phyloP scores from a whole-genome alignment of 495 filamentous ascomycete genomes.

The Tuber microsphaerosporum region DNA sequence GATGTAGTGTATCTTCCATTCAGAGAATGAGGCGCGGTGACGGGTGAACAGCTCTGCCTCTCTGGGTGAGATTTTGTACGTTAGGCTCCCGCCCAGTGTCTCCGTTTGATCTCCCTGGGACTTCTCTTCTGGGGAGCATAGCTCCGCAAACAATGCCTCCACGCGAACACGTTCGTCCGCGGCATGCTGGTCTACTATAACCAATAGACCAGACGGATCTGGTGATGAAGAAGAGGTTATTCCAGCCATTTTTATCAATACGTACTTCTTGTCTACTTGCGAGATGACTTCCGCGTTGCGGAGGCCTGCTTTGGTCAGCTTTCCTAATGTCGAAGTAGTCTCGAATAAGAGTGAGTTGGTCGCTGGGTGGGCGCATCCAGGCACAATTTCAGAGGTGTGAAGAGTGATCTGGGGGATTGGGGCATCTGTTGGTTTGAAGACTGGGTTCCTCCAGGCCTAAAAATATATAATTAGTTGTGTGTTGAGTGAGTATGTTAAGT shows the following conservation, averaged over 20 bases:
- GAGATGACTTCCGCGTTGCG: constrained; percentile 58
- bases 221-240: constrained; percentile 4
- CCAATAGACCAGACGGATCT: constrained; percentile 46
- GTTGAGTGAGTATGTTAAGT: not conserved
- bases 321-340: constrained; percentile 44
- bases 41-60: constrained; percentile 39
- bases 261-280: constrained; percentile 87
- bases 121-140: constrained; percentile 42
- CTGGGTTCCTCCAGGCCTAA: constrained; percentile 56
- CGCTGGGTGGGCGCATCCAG: not conserved
- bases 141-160: constrained; percentile 58
- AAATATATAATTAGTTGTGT: constrained; percentile 1
- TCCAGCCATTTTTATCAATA: constrained; percentile 56
- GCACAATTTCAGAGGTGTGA: not conserved
- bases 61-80: constrained; percentile 17
- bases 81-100: not conserved
- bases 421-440: constrained; percentile 52
- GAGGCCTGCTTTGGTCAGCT: constrained; percentile 63
- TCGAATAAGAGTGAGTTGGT: not conserved
- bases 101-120: not conserved
- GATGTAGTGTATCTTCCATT: constrained; percentile 19
- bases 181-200: constrained; percentile 89
- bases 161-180: constrained; percentile 83
- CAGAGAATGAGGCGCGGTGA: constrained; percentile 42
- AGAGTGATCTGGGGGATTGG: constrained; percentile 45